Base-by-base conservation (phyloP, 1,139 yeast genomes). In the Magnusiomyces suaveolens region DNA sequence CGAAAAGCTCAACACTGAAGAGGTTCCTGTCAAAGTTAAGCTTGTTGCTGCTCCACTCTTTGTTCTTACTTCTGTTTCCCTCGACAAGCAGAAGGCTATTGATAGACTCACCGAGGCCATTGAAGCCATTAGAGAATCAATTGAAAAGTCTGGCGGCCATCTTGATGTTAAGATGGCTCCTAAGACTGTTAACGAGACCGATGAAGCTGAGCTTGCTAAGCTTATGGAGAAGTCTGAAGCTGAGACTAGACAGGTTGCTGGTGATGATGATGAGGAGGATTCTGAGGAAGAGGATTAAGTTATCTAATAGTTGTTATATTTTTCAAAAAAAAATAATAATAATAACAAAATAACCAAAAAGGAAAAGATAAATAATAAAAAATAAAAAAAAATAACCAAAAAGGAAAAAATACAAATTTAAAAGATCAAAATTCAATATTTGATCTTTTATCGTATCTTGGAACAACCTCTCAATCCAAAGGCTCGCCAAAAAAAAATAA, bases 11-110 rank as follows among this genome's bases (percentile, higher is more conserved):
- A 81, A 94, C 60, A 86, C 90, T 49, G 96, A 88, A 66, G 83
- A 82, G 59, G 83, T 87, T 77, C 77, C 77, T 32, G 87, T 92
- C 64, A 89, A 87, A 72, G 96, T 90, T 62, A 89, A 90, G 72
- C 80, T 92, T 64, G 97, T 92, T 52, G 98, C 99, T 58, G 97
- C 98, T 54, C 99, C 99, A 58, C 78, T 90, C 68, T 92, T 90
- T 71, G 97, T 92, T 58, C 77, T 92, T 62, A 87, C 97, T 32
- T 87, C 95, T 25, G 95, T 87, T 70, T 89, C 96, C 52, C 80
- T 92, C 65, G 97, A 92, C 71, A 92, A 92, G 72, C 83, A 80
- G 66, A 83, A 83, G 67, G 98, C 98, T 68, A 78, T 92, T 63
- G 85, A 83, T 58, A 74, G 82, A 54, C 78, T 94, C 66, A 84